phyloP scores from a whole-genome alignment of 2,329 filamentous ascomycete species.

The Alternaria brassicicola region DNA sequence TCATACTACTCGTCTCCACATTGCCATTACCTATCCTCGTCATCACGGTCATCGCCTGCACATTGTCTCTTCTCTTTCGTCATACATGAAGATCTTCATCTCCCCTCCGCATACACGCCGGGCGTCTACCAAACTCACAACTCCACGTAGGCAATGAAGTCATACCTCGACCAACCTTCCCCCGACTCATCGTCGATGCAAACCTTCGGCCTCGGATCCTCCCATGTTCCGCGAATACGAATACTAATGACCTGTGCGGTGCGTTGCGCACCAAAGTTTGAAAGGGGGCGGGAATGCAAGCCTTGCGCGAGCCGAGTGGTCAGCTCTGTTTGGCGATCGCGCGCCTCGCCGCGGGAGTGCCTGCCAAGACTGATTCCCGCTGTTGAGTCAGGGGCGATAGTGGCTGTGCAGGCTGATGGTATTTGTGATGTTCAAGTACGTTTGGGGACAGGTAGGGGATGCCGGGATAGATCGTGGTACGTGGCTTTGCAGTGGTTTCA shows the following conservation, averaged over 20 bases:
- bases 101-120: neutral
- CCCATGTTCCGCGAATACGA: neutral
- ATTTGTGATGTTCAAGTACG: neutral
- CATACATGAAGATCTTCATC: neutral
- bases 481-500: neutral
- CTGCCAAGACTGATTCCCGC: slow-evolving; percentile 18
- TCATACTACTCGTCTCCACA: neutral
- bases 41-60: neutral
- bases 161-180: neutral
- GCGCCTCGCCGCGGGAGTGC: slow-evolving; percentile 10
- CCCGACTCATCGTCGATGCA: neutral
- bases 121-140: neutral
- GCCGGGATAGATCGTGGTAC: neutral
- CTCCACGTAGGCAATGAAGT: neutral
- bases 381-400: neutral
- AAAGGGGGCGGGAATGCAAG: slow-evolving; percentile 11
- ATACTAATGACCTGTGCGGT: neutral
- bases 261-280: neutral
- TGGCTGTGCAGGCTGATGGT: neutral
- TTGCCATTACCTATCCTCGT: neutral
- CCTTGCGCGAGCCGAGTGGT: slow-evolving; percentile 6
- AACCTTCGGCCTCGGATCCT: slow-evolving; percentile 1
- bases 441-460: neutral
- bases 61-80: neutral
- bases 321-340: slow-evolving; percentile 4